A percentile compares a stretch with the other conserved stretches of the same genome.
phyloP scores from a whole-genome alignment of 768 basidiomycete species.

The Phanerodontia chrysosporium region DNA sequence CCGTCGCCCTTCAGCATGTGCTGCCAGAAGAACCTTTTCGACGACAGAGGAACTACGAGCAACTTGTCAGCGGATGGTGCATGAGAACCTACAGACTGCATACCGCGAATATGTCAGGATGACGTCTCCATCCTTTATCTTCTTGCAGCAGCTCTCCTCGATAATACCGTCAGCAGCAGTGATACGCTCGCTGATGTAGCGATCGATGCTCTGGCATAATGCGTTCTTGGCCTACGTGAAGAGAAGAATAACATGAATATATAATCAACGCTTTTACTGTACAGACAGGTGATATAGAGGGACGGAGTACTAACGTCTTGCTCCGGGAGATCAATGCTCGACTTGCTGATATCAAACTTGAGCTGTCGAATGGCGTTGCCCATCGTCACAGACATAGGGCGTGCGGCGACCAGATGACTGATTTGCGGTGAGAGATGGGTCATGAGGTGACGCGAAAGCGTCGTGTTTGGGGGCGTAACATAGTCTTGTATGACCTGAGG shows the following conservation, averaged over 20 bases:
- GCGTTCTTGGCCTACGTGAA: conserved; percentile 74
- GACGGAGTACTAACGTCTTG: conserved; percentile 66
- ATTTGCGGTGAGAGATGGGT: conserved; percentile 92
- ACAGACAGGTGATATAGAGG: not conserved
- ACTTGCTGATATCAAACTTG: conserved; percentile 90
- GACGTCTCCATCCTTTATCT: conserved; percentile 92
- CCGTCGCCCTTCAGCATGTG: conserved; percentile 65
- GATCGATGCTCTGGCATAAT: conserved; percentile 81
- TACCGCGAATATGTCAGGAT: conserved; percentile 92
- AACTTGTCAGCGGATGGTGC: not conserved
- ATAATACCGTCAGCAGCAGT: conserved; percentile 93
- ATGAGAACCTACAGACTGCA: conserved; percentile 9
- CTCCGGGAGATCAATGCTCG: conserved; percentile 91
- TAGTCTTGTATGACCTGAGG: conserved; percentile 87
- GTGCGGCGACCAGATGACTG: conserved; percentile 78
- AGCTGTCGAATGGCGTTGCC: conserved; percentile 92
- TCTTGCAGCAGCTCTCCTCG: conserved; percentile 79
- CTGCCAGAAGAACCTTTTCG: conserved; percentile 80
- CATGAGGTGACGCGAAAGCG: conserved; percentile 87
- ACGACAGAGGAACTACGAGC: conserved; percentile 82
- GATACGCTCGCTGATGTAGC: conserved; percentile 92
- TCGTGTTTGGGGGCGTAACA: conserved; percentile 78
- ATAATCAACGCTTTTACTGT: conserved; percentile 5
- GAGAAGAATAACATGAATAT: conserved; percentile 3
- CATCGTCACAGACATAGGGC: conserved; percentile 92